Percentiles rank a stretch among this genome's conserved stretches.
phyloP scores from a whole-genome alignment of 768 basidiomycete species.

The Lactarius indigo region DNA sequence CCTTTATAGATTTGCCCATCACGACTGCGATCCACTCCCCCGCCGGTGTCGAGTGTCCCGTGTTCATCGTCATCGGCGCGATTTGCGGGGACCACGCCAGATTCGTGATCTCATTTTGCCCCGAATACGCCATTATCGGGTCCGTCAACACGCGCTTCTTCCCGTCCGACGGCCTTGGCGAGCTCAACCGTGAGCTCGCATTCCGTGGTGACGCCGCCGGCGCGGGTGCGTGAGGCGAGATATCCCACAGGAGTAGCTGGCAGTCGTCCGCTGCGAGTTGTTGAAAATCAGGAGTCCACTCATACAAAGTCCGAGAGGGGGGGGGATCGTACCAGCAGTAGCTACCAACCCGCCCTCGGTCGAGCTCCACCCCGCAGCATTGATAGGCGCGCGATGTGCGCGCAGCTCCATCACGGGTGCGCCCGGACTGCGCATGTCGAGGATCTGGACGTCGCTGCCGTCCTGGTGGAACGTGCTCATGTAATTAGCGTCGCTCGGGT shows the following conservation, averaged over 20 bases:
- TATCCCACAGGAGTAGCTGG: conserved; percentile 92
- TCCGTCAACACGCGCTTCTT: conserved; percentile 72
- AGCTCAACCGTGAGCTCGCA: conserved; percentile 69
- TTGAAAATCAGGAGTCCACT: not conserved
- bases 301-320: not conserved
- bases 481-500: conserved; percentile 88
- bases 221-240: conserved; percentile 57
- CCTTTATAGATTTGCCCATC: conserved; percentile 77
- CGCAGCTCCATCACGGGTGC: conserved; percentile 90
- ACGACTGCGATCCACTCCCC: conserved; percentile 89
- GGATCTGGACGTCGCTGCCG: conserved; percentile 80
- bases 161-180: conserved; percentile 68
- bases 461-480: conserved; percentile 98
- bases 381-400: conserved; percentile 78
- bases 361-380: conserved; percentile 88
- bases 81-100: conserved; percentile 89
- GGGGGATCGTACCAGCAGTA: conserved; percentile 65
- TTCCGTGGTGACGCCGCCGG: conserved; percentile 62
- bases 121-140: conserved; percentile 82
- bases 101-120: conserved; percentile 72
- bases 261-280: conserved; percentile 75
- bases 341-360: conserved; percentile 80
- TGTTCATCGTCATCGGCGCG: conserved; percentile 69
- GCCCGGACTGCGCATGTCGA: conserved; percentile 97
- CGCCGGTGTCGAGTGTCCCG: conserved; percentile 65